These are phyloP conservation scores for Termitomyces sp. DNA, from an alignment of 768 basidiomycete species.

Conservation along the genomic window DNA sequence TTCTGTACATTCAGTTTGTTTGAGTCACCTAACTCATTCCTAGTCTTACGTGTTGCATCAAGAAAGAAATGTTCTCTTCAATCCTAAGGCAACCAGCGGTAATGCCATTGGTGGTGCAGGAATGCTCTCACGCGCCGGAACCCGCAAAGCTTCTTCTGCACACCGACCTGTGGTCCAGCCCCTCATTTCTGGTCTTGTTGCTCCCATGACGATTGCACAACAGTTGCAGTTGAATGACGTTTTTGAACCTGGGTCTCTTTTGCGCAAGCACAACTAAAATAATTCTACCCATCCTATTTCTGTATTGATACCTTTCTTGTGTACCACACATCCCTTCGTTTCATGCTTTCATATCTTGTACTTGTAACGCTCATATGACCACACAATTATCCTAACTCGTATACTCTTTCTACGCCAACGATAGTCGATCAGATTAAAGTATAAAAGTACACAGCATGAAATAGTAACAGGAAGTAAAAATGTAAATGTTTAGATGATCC, in stretches of 20 bases:
- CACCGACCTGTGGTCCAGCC: constrained; percentile 17
- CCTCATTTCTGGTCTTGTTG: constrained; percentile 28
- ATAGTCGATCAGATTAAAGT: constrained; percentile 8
- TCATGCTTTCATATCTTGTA: constrained; percentile 5
- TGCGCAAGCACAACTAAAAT: constrained; percentile 41
- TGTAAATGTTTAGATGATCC: not conserved
- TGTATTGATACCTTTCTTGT: constrained; percentile 4
- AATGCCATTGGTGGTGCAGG: constrained; percentile 17
- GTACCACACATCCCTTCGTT: not conserved
- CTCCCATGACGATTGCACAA: constrained; percentile 27
- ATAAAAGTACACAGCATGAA: constrained; percentile 12
- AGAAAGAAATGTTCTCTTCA: constrained; percentile 66
- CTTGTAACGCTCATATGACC: constrained; percentile 3
- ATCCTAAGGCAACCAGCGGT: constrained; percentile 27
- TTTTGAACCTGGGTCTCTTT: constrained; percentile 74
- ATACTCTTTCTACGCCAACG: constrained; percentile 1
- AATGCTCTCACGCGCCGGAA: constrained; percentile 32
- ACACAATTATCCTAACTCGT: constrained; percentile 1
- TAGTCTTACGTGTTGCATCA: constrained; percentile 83
- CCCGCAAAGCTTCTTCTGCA: constrained; percentile 27
- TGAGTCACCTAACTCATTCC: not conserved
- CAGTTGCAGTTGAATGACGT: constrained; percentile 30
- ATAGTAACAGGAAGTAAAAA: constrained; percentile 5
- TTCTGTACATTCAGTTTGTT: constrained; percentile 4
- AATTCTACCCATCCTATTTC: not conserved